Evolutionary conservation across 306 rosid species (phyloP), one percentile per base, ranked within the genome.

Genomic region (Malus sylvestris): DNA sequence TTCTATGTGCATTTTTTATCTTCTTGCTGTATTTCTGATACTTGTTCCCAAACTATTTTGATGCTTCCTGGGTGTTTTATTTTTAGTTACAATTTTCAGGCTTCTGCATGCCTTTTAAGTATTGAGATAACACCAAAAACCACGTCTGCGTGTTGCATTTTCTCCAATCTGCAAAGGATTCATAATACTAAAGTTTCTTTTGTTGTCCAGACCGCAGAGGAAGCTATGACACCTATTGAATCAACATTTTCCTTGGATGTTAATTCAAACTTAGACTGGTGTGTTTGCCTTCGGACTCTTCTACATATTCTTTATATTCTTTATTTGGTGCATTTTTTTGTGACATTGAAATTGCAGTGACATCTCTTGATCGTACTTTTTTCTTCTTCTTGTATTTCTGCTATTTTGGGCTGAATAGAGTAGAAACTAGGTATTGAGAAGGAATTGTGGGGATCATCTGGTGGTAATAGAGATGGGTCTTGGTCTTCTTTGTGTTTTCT

Each of bases 201-300:
- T 11, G 72, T 58, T 81, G 76, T 70, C 38, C 95, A 91, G 97
- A 91, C 98, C 57, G 93, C 90, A 14, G 78, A 81, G 88, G 90
- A 80, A 81, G 87, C 86, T 73, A 86, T 86, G 90, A 86, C 90
- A 67, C 90, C 90, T 40, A 86, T 86, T 67, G 90, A 86, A 79
- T 86, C 90, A 76, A 84, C 90, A 62, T 86, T 86, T 83, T 86
- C 90, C 55, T 74, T 86, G 77, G 90, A 86, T 59, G 90, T 86
- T 45, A 79, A 79, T 75, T 86, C 90, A 33, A 86, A 79, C 74
- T 84, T 86, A 53, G 87, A 81, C 84, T 86, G 90, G 90, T 86
- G 38, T 76, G 84, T 70, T 68, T 63, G 14, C 9, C 45, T 23
- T 76, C 8, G 12, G 51, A 68, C 35, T 72, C 23, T 38, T 57